Evolutionary conservation across 192 early-diverging fungal species (phyloP).

Genomic region (Dispira simplex): DNA sequence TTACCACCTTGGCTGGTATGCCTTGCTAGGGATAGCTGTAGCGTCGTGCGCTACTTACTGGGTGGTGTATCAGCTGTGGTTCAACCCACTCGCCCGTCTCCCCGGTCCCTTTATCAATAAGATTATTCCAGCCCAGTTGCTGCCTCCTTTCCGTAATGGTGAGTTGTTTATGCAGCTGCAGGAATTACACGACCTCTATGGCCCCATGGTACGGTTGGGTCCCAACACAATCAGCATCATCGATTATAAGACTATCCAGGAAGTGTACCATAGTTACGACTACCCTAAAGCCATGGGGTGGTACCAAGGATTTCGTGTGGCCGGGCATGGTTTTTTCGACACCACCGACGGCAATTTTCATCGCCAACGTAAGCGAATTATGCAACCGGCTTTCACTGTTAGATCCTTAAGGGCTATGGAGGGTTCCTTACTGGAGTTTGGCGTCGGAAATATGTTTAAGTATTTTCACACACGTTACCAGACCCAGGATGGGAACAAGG

Average conservation of each 20-base stretch:
- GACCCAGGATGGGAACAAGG: not conserved
- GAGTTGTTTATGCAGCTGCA: not conserved
- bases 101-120: conserved; percentile 2
- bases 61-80: conserved; percentile 2
- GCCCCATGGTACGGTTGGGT: conserved; percentile 5
- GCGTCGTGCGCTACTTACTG: not conserved
- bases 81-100: not conserved
- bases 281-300: not conserved
- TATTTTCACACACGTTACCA: not conserved
- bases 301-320: not conserved
- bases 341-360: not conserved
- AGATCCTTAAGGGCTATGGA: not conserved
- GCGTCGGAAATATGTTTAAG: not conserved
- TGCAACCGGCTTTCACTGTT: not conserved
- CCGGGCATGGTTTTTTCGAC: not conserved
- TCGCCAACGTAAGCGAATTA: not conserved
- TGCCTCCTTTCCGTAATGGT: not conserved
- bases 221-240: not conserved
- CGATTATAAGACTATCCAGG: not conserved
- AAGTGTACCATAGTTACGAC: not conserved
- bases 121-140: not conserved
- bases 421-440: not conserved
- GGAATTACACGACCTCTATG: not conserved
- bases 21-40: too few relatives aligned
- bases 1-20: too few relatives aligned